Evolutionary conservation across 768 basidiomycete species (phyloP).

Genomic region (Leccinum barrowsii): DNA sequence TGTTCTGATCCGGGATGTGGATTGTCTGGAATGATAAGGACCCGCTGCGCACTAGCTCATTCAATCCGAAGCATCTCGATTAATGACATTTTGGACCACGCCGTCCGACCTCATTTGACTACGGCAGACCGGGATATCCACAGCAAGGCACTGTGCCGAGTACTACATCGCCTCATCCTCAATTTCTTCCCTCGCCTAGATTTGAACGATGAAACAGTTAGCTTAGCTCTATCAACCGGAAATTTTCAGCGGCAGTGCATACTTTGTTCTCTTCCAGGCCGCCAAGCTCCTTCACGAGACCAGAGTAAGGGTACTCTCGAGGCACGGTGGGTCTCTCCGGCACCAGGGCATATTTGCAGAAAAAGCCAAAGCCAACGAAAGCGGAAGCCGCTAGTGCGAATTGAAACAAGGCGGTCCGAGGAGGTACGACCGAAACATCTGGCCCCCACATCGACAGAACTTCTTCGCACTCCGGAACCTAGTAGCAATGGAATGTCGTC

Average conservation of each 20-base stretch:
- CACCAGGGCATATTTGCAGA: constrained; percentile 51
- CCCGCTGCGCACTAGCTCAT: not conserved
- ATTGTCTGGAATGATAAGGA: constrained; percentile 1
- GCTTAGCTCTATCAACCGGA: constrained; percentile 2
- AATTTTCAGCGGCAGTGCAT: constrained; percentile 13
- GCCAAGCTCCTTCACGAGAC: constrained; percentile 74
- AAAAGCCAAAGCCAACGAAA: constrained; percentile 62
- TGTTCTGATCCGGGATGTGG: not conserved
- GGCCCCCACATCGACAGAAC: constrained; percentile 86
- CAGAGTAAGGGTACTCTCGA: constrained; percentile 74
- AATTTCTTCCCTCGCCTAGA: constrained; percentile 37
- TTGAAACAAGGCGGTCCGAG: constrained; percentile 58
- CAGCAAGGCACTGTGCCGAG: not conserved
- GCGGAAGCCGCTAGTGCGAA: constrained; percentile 58
- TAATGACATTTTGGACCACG: not conserved
- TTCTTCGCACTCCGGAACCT: constrained; percentile 83
- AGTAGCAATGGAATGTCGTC: constrained; percentile 30
- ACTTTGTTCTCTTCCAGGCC: constrained; percentile 80
- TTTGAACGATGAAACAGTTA: not conserved
- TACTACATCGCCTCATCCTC: constrained; percentile 25
- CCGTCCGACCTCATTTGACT: not conserved
- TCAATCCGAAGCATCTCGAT: not conserved
- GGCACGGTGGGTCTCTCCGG: constrained; percentile 65
- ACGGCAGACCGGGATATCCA: not conserved
- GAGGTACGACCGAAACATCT: constrained; percentile 61